Percentiles rank a stretch among this genome's conserved stretches.
Evolutionary conservation across 352 stramenopile species (phyloP).

Genomic region (Plasmopara muralis): DNA sequence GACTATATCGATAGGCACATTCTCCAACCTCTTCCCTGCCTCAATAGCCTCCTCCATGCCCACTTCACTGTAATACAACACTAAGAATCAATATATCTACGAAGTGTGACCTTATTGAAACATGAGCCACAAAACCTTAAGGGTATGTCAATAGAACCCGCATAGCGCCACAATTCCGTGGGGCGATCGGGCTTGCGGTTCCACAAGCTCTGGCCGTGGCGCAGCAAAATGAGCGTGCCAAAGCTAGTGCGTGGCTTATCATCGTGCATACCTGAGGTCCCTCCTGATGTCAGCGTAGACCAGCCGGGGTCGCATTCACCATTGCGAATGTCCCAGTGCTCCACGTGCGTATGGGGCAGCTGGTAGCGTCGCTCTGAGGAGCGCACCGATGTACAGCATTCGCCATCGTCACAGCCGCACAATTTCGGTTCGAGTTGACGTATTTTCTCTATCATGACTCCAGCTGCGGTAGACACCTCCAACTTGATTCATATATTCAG

Average conservation of each 20-base stretch:
- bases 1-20: constrained; percentile 73
- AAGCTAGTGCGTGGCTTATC: constrained; percentile 46
- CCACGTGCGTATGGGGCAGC: constrained; percentile 63
- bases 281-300: constrained; percentile 38
- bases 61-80: constrained; percentile 36
- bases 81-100: background rate
- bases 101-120: background rate
- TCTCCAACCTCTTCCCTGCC: constrained; percentile 64
- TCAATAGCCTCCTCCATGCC: constrained; percentile 81
- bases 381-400: constrained; percentile 70
- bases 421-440: constrained; percentile 23
- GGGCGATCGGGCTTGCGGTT: constrained; percentile 73
- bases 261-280: constrained; percentile 4
- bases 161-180: constrained; percentile 74
- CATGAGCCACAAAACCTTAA: constrained; percentile 27
- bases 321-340: constrained; percentile 57
- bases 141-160: constrained; percentile 77
- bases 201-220: constrained; percentile 83
- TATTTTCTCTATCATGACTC: constrained; percentile 26
- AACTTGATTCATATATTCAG: too few relatives aligned
- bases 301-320: constrained; percentile 53
- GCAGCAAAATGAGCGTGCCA: constrained; percentile 71
- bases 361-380: constrained; percentile 57
- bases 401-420: constrained; percentile 58
- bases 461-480: constrained; percentile 10